Percentiles rank a stretch among this genome's conserved stretches.
Evolutionary conservation across 371 early-diverging fungal genomes (phyloP).

Genomic region (Syncephalastrum racemosum): DNA sequence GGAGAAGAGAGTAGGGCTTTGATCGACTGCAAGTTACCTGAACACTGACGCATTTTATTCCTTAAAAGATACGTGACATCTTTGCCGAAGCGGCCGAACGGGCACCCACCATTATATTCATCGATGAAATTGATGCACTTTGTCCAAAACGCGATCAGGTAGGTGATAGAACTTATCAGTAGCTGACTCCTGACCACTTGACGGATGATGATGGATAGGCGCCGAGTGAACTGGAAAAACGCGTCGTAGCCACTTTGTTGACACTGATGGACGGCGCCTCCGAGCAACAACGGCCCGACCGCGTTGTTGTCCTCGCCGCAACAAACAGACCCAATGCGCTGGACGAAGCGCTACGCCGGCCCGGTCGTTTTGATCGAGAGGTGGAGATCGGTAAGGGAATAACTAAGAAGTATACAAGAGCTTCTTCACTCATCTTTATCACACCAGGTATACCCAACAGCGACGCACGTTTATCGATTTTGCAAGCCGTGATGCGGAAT

Average conservation of each 20-base stretch:
- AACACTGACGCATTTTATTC: background rate
- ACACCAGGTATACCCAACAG: conserved; percentile 74
- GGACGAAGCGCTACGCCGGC: conserved; percentile 96
- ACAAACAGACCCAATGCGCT: conserved; percentile 96
- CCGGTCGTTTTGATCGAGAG: conserved; percentile 97
- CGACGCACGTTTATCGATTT: conserved; percentile 72
- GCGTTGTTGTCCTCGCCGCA: conserved; percentile 91
- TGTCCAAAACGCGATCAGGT: conserved; percentile 90
- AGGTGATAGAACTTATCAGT: conserved; percentile 4
- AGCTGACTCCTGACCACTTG: background rate
- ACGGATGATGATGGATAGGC: conserved; percentile 33
- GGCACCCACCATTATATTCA: conserved; percentile 94
- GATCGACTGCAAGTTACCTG: background rate
- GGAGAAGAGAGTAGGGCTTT: conserved; percentile 73
- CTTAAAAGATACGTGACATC: conserved; percentile 59
- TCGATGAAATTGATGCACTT: conserved; percentile 98
- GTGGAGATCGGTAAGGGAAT: conserved; percentile 86
- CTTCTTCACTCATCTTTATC: background rate
- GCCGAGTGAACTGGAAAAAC: conserved; percentile 76
- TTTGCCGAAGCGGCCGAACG: conserved; percentile 83
- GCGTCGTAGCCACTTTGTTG: conserved; percentile 95
- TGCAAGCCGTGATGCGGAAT: conserved; percentile 65
- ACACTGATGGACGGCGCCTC: conserved; percentile 95
- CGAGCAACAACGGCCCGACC: conserved; percentile 15
- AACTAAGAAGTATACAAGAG: background rate